Evolutionary conservation across 495 filamentous ascomycete species (phyloP), one percentile per base, ranked within the genome.

Genomic region (Penicillium nucicola): DNA sequence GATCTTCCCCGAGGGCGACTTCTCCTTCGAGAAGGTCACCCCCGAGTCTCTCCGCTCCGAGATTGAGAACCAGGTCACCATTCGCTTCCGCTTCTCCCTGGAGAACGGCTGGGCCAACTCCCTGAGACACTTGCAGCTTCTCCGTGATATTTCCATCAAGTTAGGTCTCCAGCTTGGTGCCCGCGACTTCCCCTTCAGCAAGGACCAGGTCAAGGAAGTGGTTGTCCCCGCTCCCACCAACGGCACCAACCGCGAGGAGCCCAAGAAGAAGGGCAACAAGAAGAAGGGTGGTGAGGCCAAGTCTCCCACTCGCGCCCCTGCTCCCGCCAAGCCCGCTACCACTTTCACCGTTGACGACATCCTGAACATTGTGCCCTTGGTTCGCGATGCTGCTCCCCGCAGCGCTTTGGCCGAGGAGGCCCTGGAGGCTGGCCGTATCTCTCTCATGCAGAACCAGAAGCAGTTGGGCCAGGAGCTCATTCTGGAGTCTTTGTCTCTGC

Each of bases 381-480:
- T 97, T 63, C 97, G 96, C 77, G 92, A 97, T 66, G 90, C 92
- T 13, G 85, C 88, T 48, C 90, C 92, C 32, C 81, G 84, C 58
- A 96, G 92, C 60, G 76, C 87, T 22, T 79, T 99, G 45, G 93
- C 95, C 2, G 95, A 97, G 67, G 95, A 99, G 66, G 91, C 95
- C 20, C 73, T 97, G 45, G 95, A 97, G 69, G 95, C 90, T 42
- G 95, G 93, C 15, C 87, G 91, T 32, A 92, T 97, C 60, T 96
- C 92, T 33, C 84, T 99, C 61, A 84, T 89, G 67, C 92, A 97
- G 65, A 86, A 90, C 63, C 88, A 97, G 72, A 91, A 92, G 74
- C 92, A 96, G 67, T 80, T 97, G 40, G 95, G 95, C 43, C 92
- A 96, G 72, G 93, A 97, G 66, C 82, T 99, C 42, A 81, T 99